These are phyloP conservation scores for Yamadazyma jaroonii DNA, from an alignment of 1,139 yeast species.

Conservation along the genomic window DNA sequence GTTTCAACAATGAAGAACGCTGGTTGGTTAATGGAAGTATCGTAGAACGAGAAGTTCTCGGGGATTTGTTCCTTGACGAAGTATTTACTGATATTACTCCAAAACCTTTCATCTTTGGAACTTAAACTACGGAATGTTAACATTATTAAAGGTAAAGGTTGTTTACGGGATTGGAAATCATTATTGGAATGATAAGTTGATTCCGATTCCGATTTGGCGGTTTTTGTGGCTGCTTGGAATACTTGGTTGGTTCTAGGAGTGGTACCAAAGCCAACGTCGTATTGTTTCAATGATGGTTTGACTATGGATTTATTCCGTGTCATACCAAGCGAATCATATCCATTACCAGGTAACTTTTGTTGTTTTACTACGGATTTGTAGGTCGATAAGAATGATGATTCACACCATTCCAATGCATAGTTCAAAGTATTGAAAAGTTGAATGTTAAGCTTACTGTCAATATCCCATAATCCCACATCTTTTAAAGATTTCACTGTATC, in stretches of 20 bases:
- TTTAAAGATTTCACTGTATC: constrained; percentile 61
- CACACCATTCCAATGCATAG: constrained; percentile 95
- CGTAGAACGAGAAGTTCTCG: constrained; percentile 49
- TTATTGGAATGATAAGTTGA: background rate
- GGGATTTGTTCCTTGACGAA: constrained; percentile 51
- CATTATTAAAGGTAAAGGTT: constrained; percentile 68
- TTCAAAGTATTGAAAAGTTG: constrained; percentile 74
- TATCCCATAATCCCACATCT: constrained; percentile 71
- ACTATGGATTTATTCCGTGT: constrained; percentile 16
- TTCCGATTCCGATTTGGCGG: constrained; percentile 26
- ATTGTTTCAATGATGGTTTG: constrained; percentile 11
- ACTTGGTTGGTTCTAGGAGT: constrained; percentile 68
- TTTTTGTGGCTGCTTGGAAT: constrained; percentile 58
- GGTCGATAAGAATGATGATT: constrained; percentile 76
- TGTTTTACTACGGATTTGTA: constrained; percentile 42
- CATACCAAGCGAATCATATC: constrained; percentile 15
- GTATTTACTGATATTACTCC: constrained; percentile 55
- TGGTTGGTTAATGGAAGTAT: constrained; percentile 37
- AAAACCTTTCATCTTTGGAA: constrained; percentile 57
- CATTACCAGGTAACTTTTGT: constrained; percentile 15
- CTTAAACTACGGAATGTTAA: constrained; percentile 71
- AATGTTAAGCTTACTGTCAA: constrained; percentile 38
- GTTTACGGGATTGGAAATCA: constrained; percentile 41
- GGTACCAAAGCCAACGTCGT: constrained; percentile 12
- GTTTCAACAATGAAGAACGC: constrained; percentile 72